Percentiles rank a stretch among this genome's conserved stretches.
Evolutionary conservation across 768 basidiomycete genomes (phyloP).

Genomic region (Naganishia antarctica): DNA sequence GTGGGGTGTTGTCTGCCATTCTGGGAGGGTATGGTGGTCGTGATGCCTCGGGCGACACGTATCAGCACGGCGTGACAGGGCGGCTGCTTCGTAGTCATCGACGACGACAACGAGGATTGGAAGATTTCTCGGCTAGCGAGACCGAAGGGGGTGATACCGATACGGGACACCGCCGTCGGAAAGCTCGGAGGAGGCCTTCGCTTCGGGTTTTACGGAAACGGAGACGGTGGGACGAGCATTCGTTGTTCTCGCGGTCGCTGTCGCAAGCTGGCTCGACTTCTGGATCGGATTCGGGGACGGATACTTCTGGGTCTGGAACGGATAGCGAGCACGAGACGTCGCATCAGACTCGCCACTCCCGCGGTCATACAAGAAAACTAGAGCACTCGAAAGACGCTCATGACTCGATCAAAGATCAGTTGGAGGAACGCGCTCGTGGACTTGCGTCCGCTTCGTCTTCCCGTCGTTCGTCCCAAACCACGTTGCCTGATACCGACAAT

Average conservation of each 20-base stretch:
- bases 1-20: neutral
- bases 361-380: too few relatives aligned
- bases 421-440: neutral
- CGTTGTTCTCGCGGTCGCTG: neutral
- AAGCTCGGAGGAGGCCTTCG: neutral
- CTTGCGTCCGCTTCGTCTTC: conserved; percentile 13
- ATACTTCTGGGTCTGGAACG: too few relatives aligned
- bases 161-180: neutral
- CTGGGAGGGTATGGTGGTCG: neutral
- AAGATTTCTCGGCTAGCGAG: neutral
- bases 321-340: neutral
- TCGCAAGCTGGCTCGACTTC: neutral
- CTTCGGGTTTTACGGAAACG: neutral
- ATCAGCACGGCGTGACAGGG: neutral
- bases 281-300: neutral
- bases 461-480: conserved; percentile 7
- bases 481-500: neutral
- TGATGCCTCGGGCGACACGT: neutral
- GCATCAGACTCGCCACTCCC: too few relatives aligned
- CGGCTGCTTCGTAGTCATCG: neutral
- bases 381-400: too few relatives aligned
- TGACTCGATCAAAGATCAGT: neutral
- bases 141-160: neutral
- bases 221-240: neutral
- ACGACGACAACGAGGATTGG: neutral